A percentile compares a stretch with the other conserved stretches of the same genome.
Conservation (phyloP, 129 eudicot species). For the Escallonia rubra region DNA sequence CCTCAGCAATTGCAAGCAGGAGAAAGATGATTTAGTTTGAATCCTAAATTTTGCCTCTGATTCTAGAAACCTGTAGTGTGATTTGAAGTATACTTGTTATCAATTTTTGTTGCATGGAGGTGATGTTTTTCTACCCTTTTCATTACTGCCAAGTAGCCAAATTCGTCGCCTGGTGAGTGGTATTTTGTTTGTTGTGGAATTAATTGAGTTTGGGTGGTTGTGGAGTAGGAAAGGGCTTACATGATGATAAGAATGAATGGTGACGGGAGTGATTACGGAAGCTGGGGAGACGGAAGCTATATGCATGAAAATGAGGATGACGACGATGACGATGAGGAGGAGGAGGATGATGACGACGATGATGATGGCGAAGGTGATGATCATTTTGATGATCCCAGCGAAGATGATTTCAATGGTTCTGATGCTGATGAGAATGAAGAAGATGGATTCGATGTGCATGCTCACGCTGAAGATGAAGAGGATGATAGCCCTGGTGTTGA, state of each 20-base stretch:
- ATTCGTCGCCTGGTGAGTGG: neutral
- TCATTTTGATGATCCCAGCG: constrained; percentile 31
- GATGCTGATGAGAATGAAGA: constrained; percentile 48
- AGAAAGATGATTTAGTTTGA: neutral
- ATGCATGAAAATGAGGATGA: constrained; percentile 40
- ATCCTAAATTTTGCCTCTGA: neutral
- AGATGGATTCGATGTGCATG: constrained; percentile 86
- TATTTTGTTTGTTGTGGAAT: neutral
- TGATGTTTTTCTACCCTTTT: neutral
- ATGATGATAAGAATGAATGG: constrained; percentile 82
- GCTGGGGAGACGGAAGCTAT: constrained; percentile 75
- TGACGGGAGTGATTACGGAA: constrained; percentile 57
- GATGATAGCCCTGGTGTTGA: constrained; percentile 34
- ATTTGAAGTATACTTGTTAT: no score
- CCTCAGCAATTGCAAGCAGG: no score
- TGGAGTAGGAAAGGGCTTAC: constrained; percentile 84
- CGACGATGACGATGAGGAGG: constrained; percentile 44
- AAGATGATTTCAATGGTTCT: constrained; percentile 30
- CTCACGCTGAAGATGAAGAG: constrained; percentile 49
- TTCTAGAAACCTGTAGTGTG: no score
- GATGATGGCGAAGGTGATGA: constrained; percentile 24
- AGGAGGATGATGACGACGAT: constrained; percentile 50
- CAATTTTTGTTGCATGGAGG: neutral
- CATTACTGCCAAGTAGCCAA: no score
- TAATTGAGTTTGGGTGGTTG: constrained; percentile 7